These are phyloP conservation scores for Talaromyces thailandensis DNA, from an alignment of 495 filamentous ascomycete species.

Conservation along the genomic window DNA sequence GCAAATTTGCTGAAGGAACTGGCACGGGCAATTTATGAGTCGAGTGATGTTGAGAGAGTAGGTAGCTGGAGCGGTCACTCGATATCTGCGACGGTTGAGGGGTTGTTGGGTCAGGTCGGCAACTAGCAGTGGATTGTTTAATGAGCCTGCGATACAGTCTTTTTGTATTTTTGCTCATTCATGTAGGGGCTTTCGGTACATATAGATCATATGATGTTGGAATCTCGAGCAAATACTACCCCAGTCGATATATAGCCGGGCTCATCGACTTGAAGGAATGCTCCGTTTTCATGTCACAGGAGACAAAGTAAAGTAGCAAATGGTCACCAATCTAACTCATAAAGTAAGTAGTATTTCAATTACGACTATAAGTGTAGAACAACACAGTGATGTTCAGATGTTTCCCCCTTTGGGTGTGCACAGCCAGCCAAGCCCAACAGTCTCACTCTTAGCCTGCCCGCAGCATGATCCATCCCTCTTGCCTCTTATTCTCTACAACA, in stretches of 20 bases:
- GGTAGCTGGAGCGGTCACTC: slow-evolving; percentile 55
- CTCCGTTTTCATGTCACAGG: no score
- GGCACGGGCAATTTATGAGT: slow-evolving; percentile 53
- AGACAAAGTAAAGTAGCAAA: no score
- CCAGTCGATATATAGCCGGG: no score
- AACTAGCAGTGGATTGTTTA: not conserved
- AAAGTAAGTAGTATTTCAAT: not conserved
- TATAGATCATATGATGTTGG: no score
- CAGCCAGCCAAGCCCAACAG: not conserved
- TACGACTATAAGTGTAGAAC: not conserved
- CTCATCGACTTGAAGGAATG: no score
- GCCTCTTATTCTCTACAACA: not conserved
- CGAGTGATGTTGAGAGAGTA: slow-evolving; percentile 59
- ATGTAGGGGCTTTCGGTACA: no score
- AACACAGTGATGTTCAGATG: not conserved
- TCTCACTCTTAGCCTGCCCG: not conserved
- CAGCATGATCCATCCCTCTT: not conserved
- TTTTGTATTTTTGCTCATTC: no score
- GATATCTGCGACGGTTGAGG: slow-evolving; percentile 20
- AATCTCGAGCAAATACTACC: no score
- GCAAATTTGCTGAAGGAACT: slow-evolving; percentile 47
- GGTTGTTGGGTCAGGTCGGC: slow-evolving; percentile 7
- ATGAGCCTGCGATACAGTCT: not conserved
- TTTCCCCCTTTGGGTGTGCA: not conserved
- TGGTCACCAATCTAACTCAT: no score